Percentiles rank a stretch among this genome's conserved stretches.
Conservation (phyloP, 768 basidiomycete species). For the Mrakia frigida region DNA sequence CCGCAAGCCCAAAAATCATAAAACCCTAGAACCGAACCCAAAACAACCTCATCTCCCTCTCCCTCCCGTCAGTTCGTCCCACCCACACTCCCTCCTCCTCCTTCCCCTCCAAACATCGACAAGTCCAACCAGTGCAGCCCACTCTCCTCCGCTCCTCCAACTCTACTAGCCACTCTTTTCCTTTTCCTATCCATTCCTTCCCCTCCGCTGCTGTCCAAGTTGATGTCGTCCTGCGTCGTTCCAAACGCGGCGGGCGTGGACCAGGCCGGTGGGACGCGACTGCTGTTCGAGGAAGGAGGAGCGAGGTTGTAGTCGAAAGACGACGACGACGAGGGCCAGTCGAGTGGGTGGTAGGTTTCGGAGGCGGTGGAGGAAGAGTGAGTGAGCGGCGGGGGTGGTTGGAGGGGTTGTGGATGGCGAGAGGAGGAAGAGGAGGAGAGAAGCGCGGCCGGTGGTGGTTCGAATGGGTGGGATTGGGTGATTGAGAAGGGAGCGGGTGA, state of each 20-base stretch:
- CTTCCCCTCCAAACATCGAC: conserved; percentile 7
- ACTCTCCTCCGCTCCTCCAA: not conserved
- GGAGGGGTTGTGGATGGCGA: not conserved
- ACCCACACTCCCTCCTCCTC: not conserved
- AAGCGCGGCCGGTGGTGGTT: not conserved
- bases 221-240: conserved; percentile 13
- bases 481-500: not conserved
- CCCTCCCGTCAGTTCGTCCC: not conserved
- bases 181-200: not conserved
- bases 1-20: no score
- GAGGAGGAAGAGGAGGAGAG: not conserved
- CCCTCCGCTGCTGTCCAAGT: conserved; percentile 1
- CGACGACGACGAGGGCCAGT: no score
- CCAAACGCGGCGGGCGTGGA: not conserved
- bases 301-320: not conserved
- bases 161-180: conserved; percentile 11
- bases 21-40: no score
- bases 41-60: not conserved
- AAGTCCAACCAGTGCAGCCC: conserved; percentile 25
- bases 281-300: no score
- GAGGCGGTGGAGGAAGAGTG: not conserved
- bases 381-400: not conserved
- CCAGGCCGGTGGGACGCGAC: not conserved
- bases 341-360: not conserved
- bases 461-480: not conserved